phyloP scores from a whole-genome alignment of 805 yeast species.

The Starmerella riodocensis region DNA sequence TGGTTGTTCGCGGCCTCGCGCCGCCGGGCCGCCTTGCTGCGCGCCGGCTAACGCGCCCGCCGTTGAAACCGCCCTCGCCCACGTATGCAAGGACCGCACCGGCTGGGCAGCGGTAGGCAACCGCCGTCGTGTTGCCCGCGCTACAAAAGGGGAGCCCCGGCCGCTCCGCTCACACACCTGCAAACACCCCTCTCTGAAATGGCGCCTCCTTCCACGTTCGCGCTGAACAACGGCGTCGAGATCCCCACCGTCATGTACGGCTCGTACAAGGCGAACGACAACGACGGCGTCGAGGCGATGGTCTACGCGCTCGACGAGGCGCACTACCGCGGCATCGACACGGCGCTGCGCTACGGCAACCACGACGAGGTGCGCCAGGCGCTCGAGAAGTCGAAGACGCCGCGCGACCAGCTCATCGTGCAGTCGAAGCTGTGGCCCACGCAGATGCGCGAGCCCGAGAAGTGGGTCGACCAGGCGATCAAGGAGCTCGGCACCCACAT shows the following conservation, averaged over 20 bases:
- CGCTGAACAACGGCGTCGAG: slow-evolving; percentile 42
- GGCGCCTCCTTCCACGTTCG: slow-evolving; percentile 9
- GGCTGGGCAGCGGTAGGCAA: no score
- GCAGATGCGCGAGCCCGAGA: slow-evolving; percentile 32
- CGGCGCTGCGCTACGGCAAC: slow-evolving; percentile 56
- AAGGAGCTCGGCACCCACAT: slow-evolving; percentile 56
- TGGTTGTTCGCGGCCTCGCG: no score
- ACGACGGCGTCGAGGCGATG: slow-evolving; percentile 44
- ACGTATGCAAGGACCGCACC: no score
- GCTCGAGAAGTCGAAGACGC: slow-evolving; percentile 29
- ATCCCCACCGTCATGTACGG: slow-evolving; percentile 66
- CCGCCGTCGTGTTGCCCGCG: no score
- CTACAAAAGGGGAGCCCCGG: no score
- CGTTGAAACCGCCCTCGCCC: no score
- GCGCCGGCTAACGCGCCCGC: no score
- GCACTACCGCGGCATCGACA: slow-evolving; percentile 69
- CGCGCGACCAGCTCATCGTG: slow-evolving; percentile 50
- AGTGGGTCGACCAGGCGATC: slow-evolving; percentile 47
- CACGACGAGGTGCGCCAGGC: slow-evolving; percentile 52
- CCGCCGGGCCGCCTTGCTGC: no score
- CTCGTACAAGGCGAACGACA: slow-evolving; percentile 51
- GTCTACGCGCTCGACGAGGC: slow-evolving; percentile 38
- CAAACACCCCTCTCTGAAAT: slow-evolving; percentile 1
- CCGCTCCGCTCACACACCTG: no score
- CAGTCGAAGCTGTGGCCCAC: slow-evolving; percentile 49